Evolutionary conservation across 176 grass and related monocot genomes (phyloP), one percentile per base, ranked within the genome.

Genomic region (Cenchrus purpureus): DNA sequence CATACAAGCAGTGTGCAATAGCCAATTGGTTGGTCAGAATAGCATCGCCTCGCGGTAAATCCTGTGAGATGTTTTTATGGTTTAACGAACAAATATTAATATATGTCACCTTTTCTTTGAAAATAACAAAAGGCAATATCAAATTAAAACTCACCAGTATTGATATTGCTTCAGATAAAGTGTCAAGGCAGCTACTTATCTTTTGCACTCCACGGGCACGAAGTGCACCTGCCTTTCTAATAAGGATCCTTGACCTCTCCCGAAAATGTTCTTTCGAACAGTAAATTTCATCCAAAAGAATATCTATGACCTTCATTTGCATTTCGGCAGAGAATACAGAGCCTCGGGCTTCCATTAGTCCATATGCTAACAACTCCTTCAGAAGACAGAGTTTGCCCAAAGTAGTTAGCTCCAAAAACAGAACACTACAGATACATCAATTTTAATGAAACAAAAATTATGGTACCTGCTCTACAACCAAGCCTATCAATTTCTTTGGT

Each of bases 251-350:
- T 55, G 96, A 98, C 84, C 84, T 95, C 32, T 89, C 89, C 43
- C 87, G 66, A 80, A 80, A 61, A 82, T 73, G 85, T 65, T 92
- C 91, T 77, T 90, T 89, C 72, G 87, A 71, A 73, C 55, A 81
- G 85, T 98, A 98, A 61, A 98, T 73, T 68, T 92, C 79, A 76
- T 92, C 74, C 80, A 95, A 84, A 58, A 98, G 86, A 89, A 98
- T 77, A 87, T 92, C 53, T 29, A 87, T 74, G 79, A 98, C 79
- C 72, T 82, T 95, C 10, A 48, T 71, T 86, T 95, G 87, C 96
- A 95, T 94, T 16, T 90, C 71, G 85, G 69, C 70, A 19, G 91
- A 95, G 31, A 95, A 70, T 43, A 58, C 65, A 63, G 80, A 28
- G 52, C 80, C 85, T 81, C 66, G 79, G 79, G 71, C 56, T 81